Conservation (phyloP, 768 basidiomycete genomes). For the Boletus rubroflammeus region DNA sequence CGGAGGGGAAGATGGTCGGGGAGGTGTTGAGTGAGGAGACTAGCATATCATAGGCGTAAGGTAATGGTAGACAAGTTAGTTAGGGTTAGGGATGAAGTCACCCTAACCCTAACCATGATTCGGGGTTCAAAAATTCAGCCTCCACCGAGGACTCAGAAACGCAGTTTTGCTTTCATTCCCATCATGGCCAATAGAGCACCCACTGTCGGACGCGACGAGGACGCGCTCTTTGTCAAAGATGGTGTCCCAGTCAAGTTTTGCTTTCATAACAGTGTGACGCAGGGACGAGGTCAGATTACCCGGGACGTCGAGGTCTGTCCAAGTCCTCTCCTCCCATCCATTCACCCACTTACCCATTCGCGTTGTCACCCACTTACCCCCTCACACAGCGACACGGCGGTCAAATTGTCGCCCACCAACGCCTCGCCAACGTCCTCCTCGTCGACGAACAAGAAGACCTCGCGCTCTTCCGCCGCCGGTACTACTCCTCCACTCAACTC, state of each 20-base stretch:
- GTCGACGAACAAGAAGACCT: constrained; percentile 30
- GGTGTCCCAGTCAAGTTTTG: constrained; percentile 23
- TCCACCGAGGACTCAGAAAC: not conserved
- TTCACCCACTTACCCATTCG: not conserved
- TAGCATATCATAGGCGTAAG: not conserved
- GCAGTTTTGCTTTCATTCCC: not conserved
- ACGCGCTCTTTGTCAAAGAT: constrained; percentile 23
- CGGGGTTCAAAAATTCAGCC: constrained; percentile 27
- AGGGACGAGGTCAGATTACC: constrained; percentile 17
- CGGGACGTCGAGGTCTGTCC: constrained; percentile 22
- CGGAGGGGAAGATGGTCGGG: constrained; percentile 11
- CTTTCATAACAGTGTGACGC: constrained; percentile 26
- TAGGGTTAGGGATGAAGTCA: constrained; percentile 15
- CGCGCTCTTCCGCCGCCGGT: constrained; percentile 21
- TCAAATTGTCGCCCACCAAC: constrained; percentile 12
- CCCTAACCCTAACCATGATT: constrained; percentile 26
- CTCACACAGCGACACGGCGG: constrained; percentile 21
- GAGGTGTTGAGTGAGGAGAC: not conserved
- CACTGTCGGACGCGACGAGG: not conserved
- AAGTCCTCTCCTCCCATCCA: not conserved
- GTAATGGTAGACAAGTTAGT: too few species aligned
- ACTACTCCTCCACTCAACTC: constrained; percentile 21
- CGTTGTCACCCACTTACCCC: too few species aligned
- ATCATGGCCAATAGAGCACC: not conserved
- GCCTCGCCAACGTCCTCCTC: constrained; percentile 23